Conservation (phyloP, 805 yeast species). For the Candida chauliodis region DNA sequence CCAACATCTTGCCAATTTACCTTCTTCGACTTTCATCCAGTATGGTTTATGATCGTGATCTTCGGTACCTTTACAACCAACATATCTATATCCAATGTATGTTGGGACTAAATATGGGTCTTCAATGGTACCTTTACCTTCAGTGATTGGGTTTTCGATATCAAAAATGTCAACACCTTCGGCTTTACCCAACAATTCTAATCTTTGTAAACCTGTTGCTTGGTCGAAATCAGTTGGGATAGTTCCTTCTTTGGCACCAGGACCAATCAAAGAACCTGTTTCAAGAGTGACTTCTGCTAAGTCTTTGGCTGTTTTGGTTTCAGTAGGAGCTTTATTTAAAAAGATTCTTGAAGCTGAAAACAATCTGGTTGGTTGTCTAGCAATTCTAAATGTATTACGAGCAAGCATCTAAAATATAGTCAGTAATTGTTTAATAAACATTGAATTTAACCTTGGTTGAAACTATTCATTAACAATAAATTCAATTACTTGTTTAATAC, state of each 20-base stretch:
- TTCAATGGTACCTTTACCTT: conserved; percentile 85
- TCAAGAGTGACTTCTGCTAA: conserved; percentile 74
- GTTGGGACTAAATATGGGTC: conserved; percentile 90
- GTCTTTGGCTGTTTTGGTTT: conserved; percentile 57
- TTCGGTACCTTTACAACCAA: conserved; percentile 96
- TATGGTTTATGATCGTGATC: conserved; percentile 85
- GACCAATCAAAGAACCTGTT: conserved; percentile 74
- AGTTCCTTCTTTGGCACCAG: conserved; percentile 81
- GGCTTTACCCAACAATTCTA: conserved; percentile 87
- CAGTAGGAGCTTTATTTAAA: conserved; percentile 23
- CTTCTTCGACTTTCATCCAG: conserved; percentile 89
- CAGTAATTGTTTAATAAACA: conserved; percentile 6
- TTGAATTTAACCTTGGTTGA: not conserved
- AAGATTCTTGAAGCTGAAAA: conserved; percentile 32
- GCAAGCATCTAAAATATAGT: conserved; percentile 23
- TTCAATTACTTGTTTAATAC: too few species aligned
- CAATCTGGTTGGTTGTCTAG: conserved; percentile 28
- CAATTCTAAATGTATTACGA: conserved; percentile 34
- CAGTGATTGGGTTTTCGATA: conserved; percentile 78
- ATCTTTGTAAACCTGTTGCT: conserved; percentile 97
- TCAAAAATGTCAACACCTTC: conserved; percentile 96
- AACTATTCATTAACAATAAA: too few species aligned
- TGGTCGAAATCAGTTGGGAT: conserved; percentile 94
- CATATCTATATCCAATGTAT: conserved; percentile 88
- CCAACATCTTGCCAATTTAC: conserved; percentile 92